Conservation (phyloP, 106 monocot species). For the Dendrobium chrysotoxum region DNA sequence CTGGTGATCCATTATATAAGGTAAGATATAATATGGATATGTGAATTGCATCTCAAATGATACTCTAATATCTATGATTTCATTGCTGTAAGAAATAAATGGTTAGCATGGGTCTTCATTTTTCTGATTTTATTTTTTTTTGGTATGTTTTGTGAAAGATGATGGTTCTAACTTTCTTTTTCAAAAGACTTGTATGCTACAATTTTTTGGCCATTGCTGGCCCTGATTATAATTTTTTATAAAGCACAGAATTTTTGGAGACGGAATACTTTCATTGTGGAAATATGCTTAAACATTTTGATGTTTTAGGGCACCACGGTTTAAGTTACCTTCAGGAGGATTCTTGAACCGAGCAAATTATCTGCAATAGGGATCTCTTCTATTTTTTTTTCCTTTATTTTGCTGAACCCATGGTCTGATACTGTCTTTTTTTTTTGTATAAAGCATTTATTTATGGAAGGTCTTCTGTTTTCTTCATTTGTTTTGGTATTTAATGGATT, state of each 20-base stretch:
- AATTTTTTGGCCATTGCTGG: too few species aligned
- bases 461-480: not conserved
- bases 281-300: too few species aligned
- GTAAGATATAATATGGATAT: slow-evolving; percentile 25
- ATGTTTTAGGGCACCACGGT: too few species aligned
- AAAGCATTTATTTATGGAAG: not conserved
- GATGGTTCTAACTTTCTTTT: too few species aligned
- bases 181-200: too few species aligned
- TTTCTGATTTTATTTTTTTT: not conserved
- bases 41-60: not conserved
- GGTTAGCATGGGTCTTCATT: not conserved
- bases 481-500: not conserved
- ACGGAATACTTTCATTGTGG: too few species aligned
- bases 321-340: too few species aligned
- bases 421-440: not conserved
- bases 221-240: too few species aligned
- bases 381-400: not conserved
- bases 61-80: not conserved
- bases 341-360: too few species aligned
- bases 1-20: slow-evolving; percentile 90
- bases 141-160: too few species aligned
- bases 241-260: too few species aligned
- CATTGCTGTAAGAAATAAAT: not conserved
- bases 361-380: too few species aligned
- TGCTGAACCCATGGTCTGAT: not conserved